Evolutionary conservation across 2,329 filamentous ascomycete genomes (phyloP).

Genomic region (Endocalyx cinctus): DNA sequence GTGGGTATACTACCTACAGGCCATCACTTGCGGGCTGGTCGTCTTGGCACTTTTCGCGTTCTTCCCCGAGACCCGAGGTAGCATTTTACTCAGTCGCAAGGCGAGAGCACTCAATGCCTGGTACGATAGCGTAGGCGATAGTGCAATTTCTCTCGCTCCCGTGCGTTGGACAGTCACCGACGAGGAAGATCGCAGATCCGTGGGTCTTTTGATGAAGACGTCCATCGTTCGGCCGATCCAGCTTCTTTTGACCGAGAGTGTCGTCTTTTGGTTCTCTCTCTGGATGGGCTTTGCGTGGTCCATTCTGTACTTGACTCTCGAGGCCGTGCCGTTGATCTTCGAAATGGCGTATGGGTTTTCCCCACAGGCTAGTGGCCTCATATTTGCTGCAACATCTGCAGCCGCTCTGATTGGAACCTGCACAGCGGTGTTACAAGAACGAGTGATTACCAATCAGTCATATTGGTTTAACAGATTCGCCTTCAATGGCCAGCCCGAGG

Average conservation of each 20-base stretch:
- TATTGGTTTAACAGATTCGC: conserved; percentile 1
- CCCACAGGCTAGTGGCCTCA: neutral
- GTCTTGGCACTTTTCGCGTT: conserved; percentile 1
- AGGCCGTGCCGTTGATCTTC: conserved; percentile 3
- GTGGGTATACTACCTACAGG: conserved; percentile 6
- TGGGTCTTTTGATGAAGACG: conserved; percentile 26
- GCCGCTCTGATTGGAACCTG: conserved; percentile 1
- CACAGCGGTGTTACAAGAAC: conserved; percentile 1
- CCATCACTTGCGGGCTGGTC: conserved; percentile 1
- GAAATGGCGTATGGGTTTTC: conserved; percentile 1
- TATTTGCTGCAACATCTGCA: conserved; percentile 1
- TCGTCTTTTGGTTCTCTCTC: conserved; percentile 58
- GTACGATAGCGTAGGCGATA: neutral
- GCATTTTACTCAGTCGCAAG: conserved; percentile 3
- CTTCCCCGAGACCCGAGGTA: conserved; percentile 5
- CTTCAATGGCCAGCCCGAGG: conserved; percentile 18
- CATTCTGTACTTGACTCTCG: conserved; percentile 54
- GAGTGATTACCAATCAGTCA: neutral
- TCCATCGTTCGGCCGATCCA: conserved; percentile 39
- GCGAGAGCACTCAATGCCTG: conserved; percentile 1
- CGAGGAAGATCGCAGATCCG: conserved; percentile 1
- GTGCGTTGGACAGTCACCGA: neutral
- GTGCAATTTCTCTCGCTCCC: neutral
- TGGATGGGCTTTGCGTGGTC: conserved; percentile 66
- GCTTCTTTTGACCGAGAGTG: conserved; percentile 50